Evolutionary conservation across 1,284 basidiomycete genomes (phyloP).

Genomic region (Tilletiaria anomala): DNA sequence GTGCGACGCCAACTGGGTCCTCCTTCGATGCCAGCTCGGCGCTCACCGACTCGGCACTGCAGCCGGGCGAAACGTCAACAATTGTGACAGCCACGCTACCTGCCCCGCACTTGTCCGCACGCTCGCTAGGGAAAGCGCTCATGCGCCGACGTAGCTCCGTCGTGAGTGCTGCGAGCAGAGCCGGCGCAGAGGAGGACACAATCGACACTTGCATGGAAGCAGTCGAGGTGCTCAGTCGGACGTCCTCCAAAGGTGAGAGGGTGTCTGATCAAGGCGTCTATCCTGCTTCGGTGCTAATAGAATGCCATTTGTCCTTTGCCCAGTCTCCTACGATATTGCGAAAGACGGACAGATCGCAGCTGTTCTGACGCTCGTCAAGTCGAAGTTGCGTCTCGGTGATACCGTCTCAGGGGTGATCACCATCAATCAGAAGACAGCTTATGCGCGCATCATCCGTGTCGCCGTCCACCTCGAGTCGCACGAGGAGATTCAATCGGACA

Average conservation of each 20-base stretch:
- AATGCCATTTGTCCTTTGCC: too few species aligned
- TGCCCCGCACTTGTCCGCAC: too few species aligned
- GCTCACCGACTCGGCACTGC: too few species aligned
- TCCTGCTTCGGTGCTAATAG: too few species aligned
- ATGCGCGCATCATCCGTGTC: conserved; percentile 26
- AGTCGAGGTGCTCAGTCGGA: not conserved
- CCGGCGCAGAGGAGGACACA: not conserved
- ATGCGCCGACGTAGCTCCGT: too few species aligned
- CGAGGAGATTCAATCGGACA: conserved; percentile 25
- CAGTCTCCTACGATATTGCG: conserved; percentile 35
- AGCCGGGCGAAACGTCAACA: too few species aligned
- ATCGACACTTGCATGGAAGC: not conserved
- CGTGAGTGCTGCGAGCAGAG: not conserved
- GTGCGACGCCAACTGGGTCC: too few species aligned
- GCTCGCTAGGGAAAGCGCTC: too few species aligned
- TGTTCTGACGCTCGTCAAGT: conserved; percentile 27
- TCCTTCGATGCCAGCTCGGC: too few species aligned
- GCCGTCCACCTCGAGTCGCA: conserved; percentile 31
- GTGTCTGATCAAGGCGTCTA: too few species aligned
- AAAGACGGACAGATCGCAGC: conserved; percentile 35
- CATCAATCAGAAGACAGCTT: conserved; percentile 17
- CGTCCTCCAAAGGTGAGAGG: not conserved
- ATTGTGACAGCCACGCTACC: too few species aligned
- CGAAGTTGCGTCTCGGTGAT: conserved; percentile 34
- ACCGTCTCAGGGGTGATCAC: conserved; percentile 27